Conservation (phyloP, 345 rosid species). For the Ricinus communis region DNA sequence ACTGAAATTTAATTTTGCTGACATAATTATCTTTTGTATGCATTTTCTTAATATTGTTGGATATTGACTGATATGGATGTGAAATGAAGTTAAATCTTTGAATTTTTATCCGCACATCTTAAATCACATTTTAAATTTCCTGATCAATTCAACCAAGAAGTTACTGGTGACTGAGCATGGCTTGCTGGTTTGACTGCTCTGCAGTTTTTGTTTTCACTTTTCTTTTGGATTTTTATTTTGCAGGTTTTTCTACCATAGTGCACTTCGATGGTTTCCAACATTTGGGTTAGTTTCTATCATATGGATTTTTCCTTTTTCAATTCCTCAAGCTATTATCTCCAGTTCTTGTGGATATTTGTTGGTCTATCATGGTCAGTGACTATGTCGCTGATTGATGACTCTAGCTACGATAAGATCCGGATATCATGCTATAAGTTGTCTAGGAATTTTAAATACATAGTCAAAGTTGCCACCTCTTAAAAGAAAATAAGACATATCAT, state of each 20-base stretch:
- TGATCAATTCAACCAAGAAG: not conserved
- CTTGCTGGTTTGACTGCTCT: slow-evolving; percentile 3
- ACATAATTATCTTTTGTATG: not conserved
- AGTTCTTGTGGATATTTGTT: not conserved
- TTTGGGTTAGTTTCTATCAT: slow-evolving; percentile 59
- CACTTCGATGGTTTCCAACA: slow-evolving; percentile 79
- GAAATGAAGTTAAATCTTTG: not conserved
- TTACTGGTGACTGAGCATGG: slow-evolving; percentile 4
- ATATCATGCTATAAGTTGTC: not conserved
- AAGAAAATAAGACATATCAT: not conserved
- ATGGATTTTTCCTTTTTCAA: slow-evolving; percentile 2
- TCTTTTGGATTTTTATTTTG: slow-evolving; percentile 19
- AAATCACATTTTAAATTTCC: not conserved
- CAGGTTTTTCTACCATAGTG: slow-evolving; percentile 97
- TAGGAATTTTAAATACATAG: not conserved
- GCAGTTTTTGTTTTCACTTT: not conserved
- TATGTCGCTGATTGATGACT: not conserved
- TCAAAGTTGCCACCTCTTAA: not conserved
- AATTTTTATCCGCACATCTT: not conserved
- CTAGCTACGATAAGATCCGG: not conserved
- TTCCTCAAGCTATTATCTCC: not conserved
- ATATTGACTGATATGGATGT: not conserved
- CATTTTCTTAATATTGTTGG: not conserved
- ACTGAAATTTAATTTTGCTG: slow-evolving; percentile 1
- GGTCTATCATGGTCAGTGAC: not conserved